phyloP scores from a whole-genome alignment of 768 basidiomycete genomes.

The Rhodotorula babjevae region DNA sequence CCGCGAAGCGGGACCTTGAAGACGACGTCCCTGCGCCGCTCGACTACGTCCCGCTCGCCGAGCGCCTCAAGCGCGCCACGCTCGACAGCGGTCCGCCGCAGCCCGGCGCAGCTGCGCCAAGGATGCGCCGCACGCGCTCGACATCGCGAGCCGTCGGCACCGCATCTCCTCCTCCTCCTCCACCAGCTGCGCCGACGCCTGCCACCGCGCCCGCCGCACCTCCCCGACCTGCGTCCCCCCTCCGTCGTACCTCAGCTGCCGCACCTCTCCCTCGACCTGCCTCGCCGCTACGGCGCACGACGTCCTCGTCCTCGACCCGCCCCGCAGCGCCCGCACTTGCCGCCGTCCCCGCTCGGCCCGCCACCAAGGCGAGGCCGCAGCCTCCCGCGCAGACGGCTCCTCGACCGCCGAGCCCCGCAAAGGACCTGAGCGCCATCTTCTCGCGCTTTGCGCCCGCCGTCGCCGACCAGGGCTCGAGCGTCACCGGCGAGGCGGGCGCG shows the following conservation, averaged over 20 bases:
- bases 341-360: too few species aligned
- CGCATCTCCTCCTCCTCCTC: too few species aligned
- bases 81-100: background rate
- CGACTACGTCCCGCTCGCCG: slow-evolving; percentile 6
- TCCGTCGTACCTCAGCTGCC: too few species aligned
- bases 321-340: background rate
- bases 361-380: too few species aligned
- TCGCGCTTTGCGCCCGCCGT: slow-evolving; percentile 14
- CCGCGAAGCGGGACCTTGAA: background rate
- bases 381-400: too few species aligned
- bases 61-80: background rate
- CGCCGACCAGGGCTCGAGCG: background rate
- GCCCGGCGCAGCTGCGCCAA: too few species aligned
- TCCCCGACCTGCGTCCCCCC: background rate
- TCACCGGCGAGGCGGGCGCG: background rate
- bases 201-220: background rate
- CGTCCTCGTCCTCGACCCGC: background rate
- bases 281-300: too few species aligned
- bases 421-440: slow-evolving; percentile 25
- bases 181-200: background rate
- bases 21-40: slow-evolving; percentile 2
- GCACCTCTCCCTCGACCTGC: too few species aligned
- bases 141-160: background rate
- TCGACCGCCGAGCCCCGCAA: slow-evolving; percentile 1
- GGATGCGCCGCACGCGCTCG: background rate